Base-by-base conservation (phyloP, 2,329 filamentous ascomycete species). In the Atkinsonella texensis region DNA sequence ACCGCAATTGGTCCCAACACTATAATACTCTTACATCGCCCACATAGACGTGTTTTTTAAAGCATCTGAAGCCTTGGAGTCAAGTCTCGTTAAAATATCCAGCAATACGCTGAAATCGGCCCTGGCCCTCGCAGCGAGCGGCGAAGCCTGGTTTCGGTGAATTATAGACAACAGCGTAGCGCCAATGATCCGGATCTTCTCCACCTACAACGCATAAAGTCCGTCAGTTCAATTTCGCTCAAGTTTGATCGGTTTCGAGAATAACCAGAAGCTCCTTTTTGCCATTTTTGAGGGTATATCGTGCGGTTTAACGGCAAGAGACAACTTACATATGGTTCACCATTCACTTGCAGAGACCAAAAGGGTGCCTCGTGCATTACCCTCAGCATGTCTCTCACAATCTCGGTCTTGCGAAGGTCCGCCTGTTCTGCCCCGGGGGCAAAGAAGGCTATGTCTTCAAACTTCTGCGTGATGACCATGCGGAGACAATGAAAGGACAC, bases 61-160 rank as follows among this genome's bases (percentile, higher is more conserved):
- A 1, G 68, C 65, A 58, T 72, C 68, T 1, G 70, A 72, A 3
- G 70, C 69, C 47, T 69, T 71, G 0, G 69, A 72, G 43, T 73
- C 68, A 5, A 73, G 56, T 13, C 67, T 58, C 3, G 70, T 66
- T 32, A 73, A 56, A 7, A 72, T 59, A 51, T 73, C 69, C 0
- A 73, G 59, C 2, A 73, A 58, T 1, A 71, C 62, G 1, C 59
- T 56, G 46, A 73, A 70, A 23, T 73, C 69, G 15, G 61, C 57
- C 1, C 65, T 62, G 3, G 70, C 70, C 15, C 70, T 60, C 1
- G 63, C 53, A 2, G 66, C 64, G 1, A 73, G 60, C 0, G 65
- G 64, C 4, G 68, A 70, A 3, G 59, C 59, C 38, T 64, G 59
- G 53, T 69, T 66, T 6, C 63, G 63, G 45, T 73, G 67, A 39